Conservation (phyloP, 345 rosid species). For the Kandelia obovata region DNA sequence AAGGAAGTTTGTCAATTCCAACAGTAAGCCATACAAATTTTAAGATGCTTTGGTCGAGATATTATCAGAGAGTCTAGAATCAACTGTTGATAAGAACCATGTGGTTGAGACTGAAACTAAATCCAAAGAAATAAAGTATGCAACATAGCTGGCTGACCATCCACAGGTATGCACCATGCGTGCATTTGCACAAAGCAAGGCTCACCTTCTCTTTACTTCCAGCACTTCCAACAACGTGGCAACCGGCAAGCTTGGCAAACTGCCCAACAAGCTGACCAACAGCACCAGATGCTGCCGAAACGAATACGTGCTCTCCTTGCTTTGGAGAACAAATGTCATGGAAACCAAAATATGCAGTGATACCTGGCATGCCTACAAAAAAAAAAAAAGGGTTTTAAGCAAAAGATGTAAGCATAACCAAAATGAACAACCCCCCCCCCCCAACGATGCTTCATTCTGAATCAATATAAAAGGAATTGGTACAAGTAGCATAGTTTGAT, state of each 20-base stretch:
- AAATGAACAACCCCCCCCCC: not conserved
- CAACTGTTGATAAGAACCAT: no score
- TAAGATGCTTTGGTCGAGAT: no score
- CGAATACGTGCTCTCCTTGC: constrained; percentile 22
- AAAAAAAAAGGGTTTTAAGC: not conserved
- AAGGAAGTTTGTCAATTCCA: no score
- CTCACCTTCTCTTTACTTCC: constrained; percentile 32
- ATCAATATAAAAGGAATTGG: no score
- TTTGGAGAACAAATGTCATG: constrained; percentile 33
- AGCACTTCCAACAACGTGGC: constrained; percentile 38
- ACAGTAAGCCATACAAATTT: no score
- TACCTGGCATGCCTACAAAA: constrained; percentile 31
- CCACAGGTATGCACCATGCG: not conserved
- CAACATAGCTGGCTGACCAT: not conserved
- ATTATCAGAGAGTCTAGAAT: no score
- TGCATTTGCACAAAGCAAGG: not conserved
- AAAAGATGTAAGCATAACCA: not conserved
- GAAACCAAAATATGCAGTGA: constrained; percentile 35
- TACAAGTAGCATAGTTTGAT: no score
- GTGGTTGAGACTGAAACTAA: not conserved
- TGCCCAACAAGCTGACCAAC: constrained; percentile 41
- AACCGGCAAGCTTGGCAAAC: constrained; percentile 25
- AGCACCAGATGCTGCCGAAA: constrained; percentile 33
- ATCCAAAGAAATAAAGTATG: not conserved
- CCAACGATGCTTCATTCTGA: no score